phyloP scores from a whole-genome alignment of 306 rosid species.

The Notholithocarpus densiflorus region DNA sequence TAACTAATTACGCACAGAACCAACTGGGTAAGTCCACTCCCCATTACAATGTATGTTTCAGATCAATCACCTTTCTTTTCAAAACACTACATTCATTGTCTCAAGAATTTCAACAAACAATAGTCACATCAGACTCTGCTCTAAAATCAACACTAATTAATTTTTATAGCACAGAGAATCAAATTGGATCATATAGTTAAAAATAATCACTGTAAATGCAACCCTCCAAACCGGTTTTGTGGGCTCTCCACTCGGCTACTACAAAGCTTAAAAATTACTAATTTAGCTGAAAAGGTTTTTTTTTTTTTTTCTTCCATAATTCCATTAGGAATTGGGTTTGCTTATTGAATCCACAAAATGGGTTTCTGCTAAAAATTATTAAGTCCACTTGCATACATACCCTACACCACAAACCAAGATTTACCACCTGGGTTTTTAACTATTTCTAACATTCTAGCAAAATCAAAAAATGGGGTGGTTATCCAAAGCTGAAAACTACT shows the following conservation, averaged over 20 bases:
- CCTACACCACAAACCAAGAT: neutral
- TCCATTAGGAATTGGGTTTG: neutral
- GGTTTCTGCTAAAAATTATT: neutral
- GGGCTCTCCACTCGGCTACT: neutral
- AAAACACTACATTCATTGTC: neutral
- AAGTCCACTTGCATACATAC: neutral
- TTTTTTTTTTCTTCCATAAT: neutral
- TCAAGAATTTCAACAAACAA: conserved; percentile 27
- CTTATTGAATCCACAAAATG: neutral
- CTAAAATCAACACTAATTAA: neutral
- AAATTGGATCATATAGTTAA: neutral
- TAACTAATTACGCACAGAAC: no score
- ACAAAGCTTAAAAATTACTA: neutral
- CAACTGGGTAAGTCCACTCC: no score
- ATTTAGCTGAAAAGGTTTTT: neutral
- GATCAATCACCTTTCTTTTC: neutral
- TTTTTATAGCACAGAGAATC: neutral
- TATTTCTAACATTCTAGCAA: neutral
- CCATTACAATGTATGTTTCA: neutral
- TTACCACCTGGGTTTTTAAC: neutral
- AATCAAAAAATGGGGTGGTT: neutral
- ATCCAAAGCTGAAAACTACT: neutral
- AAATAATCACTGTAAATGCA: neutral
- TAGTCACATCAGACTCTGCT: neutral
- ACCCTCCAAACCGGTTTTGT: neutral